These are phyloP conservation scores for Calycina marina DNA, from an alignment of 2,329 filamentous ascomycete species.

Conservation along the genomic window DNA sequence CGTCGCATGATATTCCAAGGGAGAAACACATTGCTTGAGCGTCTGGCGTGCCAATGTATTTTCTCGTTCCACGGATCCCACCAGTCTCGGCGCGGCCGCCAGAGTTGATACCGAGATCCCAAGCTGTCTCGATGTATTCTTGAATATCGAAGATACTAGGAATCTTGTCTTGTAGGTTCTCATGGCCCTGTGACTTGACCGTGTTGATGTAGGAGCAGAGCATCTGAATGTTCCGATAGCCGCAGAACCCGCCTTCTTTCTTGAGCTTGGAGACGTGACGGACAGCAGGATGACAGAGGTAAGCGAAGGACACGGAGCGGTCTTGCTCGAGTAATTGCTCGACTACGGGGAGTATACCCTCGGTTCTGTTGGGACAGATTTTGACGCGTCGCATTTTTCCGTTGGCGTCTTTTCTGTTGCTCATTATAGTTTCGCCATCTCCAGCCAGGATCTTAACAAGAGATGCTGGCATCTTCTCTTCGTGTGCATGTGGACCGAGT, in stretches of 20 bases:
- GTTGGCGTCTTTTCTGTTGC: constrained; percentile 26
- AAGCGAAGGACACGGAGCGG: constrained; percentile 50
- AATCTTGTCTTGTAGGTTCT: constrained; percentile 43
- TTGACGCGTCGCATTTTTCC: constrained; percentile 18
- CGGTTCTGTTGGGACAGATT: constrained; percentile 30
- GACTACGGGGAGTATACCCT: constrained; percentile 46
- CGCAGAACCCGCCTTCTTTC: constrained; percentile 81
- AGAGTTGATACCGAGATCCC: constrained; percentile 71
- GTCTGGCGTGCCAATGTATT: constrained; percentile 91
- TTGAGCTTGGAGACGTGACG: constrained; percentile 70
- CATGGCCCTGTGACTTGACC: constrained; percentile 37
- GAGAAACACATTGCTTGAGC: constrained; percentile 65
- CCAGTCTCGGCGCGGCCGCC: constrained; percentile 69
- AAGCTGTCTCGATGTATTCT: constrained; percentile 73
- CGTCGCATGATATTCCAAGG: constrained; percentile 52
- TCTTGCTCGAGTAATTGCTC: constrained; percentile 51
- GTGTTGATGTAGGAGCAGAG: constrained; percentile 64
- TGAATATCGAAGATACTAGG: constrained; percentile 75
- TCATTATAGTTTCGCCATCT: constrained; percentile 38
- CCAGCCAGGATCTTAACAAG: constrained; percentile 45
- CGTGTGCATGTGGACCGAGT: constrained; percentile 57
- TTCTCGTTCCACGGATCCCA: constrained; percentile 73
- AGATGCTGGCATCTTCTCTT: constrained; percentile 61
- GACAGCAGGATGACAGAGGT: constrained; percentile 63
- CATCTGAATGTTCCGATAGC: constrained; percentile 93